Base-by-base conservation (phyloP, 2,329 filamentous ascomycete species). In the Pseudohalonectria lignicola region DNA sequence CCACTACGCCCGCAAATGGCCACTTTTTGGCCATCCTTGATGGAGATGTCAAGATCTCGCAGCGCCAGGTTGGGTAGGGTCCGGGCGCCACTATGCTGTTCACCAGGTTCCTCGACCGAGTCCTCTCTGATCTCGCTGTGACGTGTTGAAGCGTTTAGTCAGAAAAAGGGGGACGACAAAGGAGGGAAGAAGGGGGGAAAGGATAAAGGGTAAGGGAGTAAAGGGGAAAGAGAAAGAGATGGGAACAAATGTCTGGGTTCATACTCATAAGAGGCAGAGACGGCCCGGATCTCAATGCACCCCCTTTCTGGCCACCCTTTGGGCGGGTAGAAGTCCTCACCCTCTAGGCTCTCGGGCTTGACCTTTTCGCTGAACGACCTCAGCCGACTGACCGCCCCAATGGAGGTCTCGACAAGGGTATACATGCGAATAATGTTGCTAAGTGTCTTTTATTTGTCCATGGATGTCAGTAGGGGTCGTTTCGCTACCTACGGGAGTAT, bases 1-100 rank as follows among this genome's bases (percentile, higher is more conserved):
- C 84, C 80, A 0, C 86, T 94, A 29, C 86, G 76, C 2, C 87
- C 87, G 2, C 88, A 78, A 9, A 94, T 73, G 0, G 71, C 71
- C 25, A 72, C 74, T 0, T 69, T 75, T 12, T 70, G 62, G 2
- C 71, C 70, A 4, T 69, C 69, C 0, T 82, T 82, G 35, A 94
- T 85, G 2, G 67, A 72, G 41, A 94, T 77, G 0, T 74, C 76
- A 23, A 92, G 65, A 33, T 79, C 65, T 4, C 66, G 61, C 1
- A 94, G 60, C 33, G 9, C 17, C 6, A 16, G 30, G 30, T 32
- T n/a, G n/a, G n/a, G 8, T n/a, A 7, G 19, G 20, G 4, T 6
- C 11, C 21, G 31, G n/a, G 17, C 30, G n/a, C n/a, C n/a, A n/a
- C n/a, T n/a, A n/a, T n/a, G n/a, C n/a, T n/a, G n/a, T n/a, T n/a